Evolutionary conservation across 192 early-diverging fungal species (phyloP), one percentile per base, ranked within the genome.

Genomic region (Coemansia sp.): DNA sequence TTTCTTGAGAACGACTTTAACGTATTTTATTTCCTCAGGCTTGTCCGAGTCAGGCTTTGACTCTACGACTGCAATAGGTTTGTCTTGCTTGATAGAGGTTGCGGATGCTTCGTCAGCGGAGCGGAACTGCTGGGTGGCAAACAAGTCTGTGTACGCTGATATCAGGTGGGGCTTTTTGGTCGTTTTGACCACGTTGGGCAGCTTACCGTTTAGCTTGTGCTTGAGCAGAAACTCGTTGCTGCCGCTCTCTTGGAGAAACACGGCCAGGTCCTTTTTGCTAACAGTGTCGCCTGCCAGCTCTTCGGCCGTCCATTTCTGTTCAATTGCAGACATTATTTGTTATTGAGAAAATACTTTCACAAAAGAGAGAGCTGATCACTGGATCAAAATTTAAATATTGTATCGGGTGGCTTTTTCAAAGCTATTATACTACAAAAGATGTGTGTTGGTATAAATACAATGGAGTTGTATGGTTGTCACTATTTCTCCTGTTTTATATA

Each of bases 121-220:
- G 53, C 73, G 81, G 81, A 88, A 86, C 62, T 75, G 80, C 74
- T 86, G 73, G 62, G 85, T 80, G 22, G 69, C 82, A 48, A 88
- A 88, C 3, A 92, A 81, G 7, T 75, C 73, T 22, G 83, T 76
- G 76, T 92, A 90, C 5, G 88, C 84, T 24, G 73, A 71, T 14
- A 84, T 23, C 39, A 90, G 81, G 10, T 75, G 84, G 21, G 88
- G 86, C 67, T 84, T 82, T 69, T 88, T 90, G 70, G 84, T 75
- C n/a, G 86, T 83, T 67, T 92, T 92, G 32, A 83, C 86, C 21
- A 92, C 78, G 38, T 80, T 85, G 45, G 84, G 75, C 17, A 85
- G 67, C 69, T 92, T 90, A 35, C 89, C 89, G 60, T 88, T 88
- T 24, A 90, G 76, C 79, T 89, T 90, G 66, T 84, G 76, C 41